A percentile compares a stretch with the other conserved stretches of the same genome.
Conservation (phyloP, 768 basidiomycete species). For the Mrakia hoshinonis region DNA sequence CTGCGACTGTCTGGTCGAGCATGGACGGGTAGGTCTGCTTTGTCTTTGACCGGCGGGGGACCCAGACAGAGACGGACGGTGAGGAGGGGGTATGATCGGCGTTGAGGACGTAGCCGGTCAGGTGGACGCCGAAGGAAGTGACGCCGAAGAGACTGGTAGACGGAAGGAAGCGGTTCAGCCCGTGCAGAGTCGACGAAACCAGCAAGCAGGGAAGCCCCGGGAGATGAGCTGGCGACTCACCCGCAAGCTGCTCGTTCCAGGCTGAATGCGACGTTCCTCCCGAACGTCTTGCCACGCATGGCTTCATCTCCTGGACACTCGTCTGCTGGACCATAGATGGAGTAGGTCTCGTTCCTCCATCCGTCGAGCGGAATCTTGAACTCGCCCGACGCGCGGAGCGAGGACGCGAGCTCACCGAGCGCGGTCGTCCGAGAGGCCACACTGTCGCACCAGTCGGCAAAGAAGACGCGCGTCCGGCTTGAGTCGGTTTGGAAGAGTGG, state of each 20-base stretch:
- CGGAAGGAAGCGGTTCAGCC: neutral
- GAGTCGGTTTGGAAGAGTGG: neutral
- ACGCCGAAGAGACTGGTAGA: conserved; percentile 61
- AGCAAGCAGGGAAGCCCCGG: neutral
- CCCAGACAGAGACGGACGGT: conserved; percentile 60
- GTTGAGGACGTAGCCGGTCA: conserved; percentile 47
- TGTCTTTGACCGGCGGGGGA: conserved; percentile 70
- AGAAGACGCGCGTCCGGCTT: neutral
- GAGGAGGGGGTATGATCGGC: neutral
- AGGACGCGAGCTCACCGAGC: neutral
- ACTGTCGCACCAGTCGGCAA: neutral
- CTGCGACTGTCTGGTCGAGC: conserved; percentile 29
- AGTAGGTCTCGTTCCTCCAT: conserved; percentile 56
- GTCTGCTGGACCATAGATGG: conserved; percentile 41
- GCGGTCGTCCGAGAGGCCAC: neutral
- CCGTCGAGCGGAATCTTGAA: conserved; percentile 41
- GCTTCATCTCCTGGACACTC: conserved; percentile 23
- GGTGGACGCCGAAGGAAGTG: conserved; percentile 84
- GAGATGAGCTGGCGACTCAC: neutral
- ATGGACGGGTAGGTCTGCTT: conserved; percentile 60
- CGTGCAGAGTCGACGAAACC: too few relatives aligned
- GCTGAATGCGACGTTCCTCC: conserved; percentile 65
- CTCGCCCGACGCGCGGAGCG: conserved; percentile 28
- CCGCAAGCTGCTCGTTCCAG: conserved; percentile 56
- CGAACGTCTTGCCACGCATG: conserved; percentile 35